These are phyloP conservation scores for Lipomyces japonicus DNA, from an alignment of 805 yeast genomes.

Conservation along the genomic window DNA sequence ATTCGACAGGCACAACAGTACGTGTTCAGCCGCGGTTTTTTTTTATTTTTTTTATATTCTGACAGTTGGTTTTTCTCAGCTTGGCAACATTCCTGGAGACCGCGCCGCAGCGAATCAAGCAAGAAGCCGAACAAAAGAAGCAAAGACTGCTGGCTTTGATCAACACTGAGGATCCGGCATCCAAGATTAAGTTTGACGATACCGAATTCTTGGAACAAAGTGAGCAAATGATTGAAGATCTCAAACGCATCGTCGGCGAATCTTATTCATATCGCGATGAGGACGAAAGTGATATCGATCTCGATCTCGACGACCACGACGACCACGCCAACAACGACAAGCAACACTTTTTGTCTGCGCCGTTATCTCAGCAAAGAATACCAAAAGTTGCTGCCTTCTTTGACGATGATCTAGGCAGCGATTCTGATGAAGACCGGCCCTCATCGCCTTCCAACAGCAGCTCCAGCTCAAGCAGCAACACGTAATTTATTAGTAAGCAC, in stretches of 20 bases:
- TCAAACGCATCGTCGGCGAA: slow-evolving; percentile 34
- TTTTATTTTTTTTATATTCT: background rate
- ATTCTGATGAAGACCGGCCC: too few species aligned
- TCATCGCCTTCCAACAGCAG: too few species aligned
- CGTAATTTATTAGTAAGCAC: too few species aligned
- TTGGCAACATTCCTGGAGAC: slow-evolving; percentile 22
- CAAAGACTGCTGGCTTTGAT: slow-evolving; percentile 40
- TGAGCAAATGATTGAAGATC: slow-evolving; percentile 41
- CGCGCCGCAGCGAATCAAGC: slow-evolving; percentile 23
- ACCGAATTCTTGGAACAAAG: slow-evolving; percentile 40
- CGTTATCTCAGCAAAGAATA: slow-evolving; percentile 1
- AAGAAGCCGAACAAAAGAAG: slow-evolving; percentile 38
- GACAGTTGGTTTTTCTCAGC: background rate
- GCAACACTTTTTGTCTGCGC: background rate
- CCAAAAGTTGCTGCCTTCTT: slow-evolving; percentile 22
- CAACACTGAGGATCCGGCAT: slow-evolving; percentile 32
- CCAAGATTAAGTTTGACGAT: slow-evolving; percentile 40
- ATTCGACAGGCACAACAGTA: slow-evolving; percentile 41
- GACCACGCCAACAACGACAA: background rate
- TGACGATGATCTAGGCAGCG: slow-evolving; percentile 12
- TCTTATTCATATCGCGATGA: slow-evolving; percentile 4
- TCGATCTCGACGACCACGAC: slow-evolving; percentile 4
- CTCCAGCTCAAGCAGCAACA: too few species aligned
- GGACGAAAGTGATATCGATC: slow-evolving; percentile 1
- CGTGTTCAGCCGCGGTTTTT: slow-evolving; percentile 27